These are phyloP conservation scores for Leptomonas seymouri DNA, from an alignment of 208 protist genomes.

Conservation along the genomic window DNA sequence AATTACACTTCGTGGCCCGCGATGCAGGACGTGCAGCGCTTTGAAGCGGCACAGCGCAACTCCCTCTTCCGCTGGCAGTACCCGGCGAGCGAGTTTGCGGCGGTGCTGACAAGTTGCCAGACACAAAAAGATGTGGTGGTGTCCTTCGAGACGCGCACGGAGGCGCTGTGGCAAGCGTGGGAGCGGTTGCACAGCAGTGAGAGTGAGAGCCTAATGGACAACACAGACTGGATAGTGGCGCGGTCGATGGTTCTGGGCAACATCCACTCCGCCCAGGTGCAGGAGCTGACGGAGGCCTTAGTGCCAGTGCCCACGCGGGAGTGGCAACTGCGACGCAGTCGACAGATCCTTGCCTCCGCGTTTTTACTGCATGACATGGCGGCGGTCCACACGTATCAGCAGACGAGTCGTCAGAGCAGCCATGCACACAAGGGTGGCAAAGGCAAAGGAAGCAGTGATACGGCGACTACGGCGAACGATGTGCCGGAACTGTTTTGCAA, in stretches of 20 bases:
- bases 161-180: conserved; percentile 37
- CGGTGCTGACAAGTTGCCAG: conserved; percentile 66
- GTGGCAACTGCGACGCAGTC: conserved; percentile 43
- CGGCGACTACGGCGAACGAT: background rate
- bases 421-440: conserved; percentile 46
- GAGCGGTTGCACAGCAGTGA: conserved; percentile 21
- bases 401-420: conserved; percentile 20
- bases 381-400: conserved; percentile 44
- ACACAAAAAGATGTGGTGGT: conserved; percentile 78
- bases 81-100: conserved; percentile 44
- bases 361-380: conserved; percentile 77
- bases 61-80: conserved; percentile 60
- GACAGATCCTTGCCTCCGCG: conserved; percentile 55
- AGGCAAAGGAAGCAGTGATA: conserved; percentile 18
- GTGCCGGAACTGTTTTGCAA: conserved; percentile 27
- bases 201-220: conserved; percentile 54
- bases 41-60: conserved; percentile 60
- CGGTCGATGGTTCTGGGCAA: conserved; percentile 73
- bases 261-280: conserved; percentile 66
- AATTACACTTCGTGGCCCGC: conserved; percentile 79
- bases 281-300: conserved; percentile 51
- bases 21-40: conserved; percentile 80
- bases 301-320: conserved; percentile 46
- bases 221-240: conserved; percentile 76
- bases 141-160: conserved; percentile 37